These are phyloP conservation scores for Orbilia blumenaviensis DNA, from an alignment of 2,329 filamentous ascomycete species.

Conservation along the genomic window DNA sequence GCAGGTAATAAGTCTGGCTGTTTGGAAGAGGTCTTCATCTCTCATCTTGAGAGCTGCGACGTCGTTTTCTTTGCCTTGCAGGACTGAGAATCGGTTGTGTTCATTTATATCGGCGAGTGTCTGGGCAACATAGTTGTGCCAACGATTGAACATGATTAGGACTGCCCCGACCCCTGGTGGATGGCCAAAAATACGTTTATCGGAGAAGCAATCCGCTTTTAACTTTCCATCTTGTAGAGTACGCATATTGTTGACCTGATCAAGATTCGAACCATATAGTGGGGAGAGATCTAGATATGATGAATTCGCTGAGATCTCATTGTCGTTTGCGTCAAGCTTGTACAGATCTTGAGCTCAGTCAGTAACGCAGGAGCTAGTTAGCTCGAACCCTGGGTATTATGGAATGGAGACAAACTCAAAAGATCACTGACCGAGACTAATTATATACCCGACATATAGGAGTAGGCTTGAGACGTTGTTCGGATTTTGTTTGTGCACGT, in stretches of 20 bases:
- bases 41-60: slow-evolving; percentile 71
- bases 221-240: slow-evolving; percentile 76
- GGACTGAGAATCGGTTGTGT: slow-evolving; percentile 76
- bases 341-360: slow-evolving; percentile 69
- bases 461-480: slow-evolving; percentile 77
- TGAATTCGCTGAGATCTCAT: slow-evolving; percentile 72
- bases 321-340: slow-evolving; percentile 72
- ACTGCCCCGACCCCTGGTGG: slow-evolving; percentile 77
- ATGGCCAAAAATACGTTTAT: slow-evolving; percentile 74
- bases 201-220: slow-evolving; percentile 77
- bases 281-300: slow-evolving; percentile 77
- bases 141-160: slow-evolving; percentile 80
- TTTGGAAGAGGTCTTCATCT: slow-evolving; percentile 82
- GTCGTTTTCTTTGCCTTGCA: slow-evolving; percentile 65
- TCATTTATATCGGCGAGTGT: slow-evolving; percentile 89
- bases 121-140: slow-evolving; percentile 85
- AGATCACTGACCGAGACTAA: slow-evolving; percentile 70
- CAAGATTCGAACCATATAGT: slow-evolving; percentile 71
- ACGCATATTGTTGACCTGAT: slow-evolving; percentile 65
- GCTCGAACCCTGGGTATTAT: background rate
- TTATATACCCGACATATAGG: slow-evolving; percentile 77
- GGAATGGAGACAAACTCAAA: background rate
- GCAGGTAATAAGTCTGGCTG: slow-evolving; percentile 76
- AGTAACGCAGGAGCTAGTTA: background rate
- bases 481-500: slow-evolving; percentile 70